Percentiles rank a stretch among this genome's conserved stretches.
Evolutionary conservation across 768 basidiomycete species (phyloP).

Genomic region (Phlebiopsis flavidoalba): DNA sequence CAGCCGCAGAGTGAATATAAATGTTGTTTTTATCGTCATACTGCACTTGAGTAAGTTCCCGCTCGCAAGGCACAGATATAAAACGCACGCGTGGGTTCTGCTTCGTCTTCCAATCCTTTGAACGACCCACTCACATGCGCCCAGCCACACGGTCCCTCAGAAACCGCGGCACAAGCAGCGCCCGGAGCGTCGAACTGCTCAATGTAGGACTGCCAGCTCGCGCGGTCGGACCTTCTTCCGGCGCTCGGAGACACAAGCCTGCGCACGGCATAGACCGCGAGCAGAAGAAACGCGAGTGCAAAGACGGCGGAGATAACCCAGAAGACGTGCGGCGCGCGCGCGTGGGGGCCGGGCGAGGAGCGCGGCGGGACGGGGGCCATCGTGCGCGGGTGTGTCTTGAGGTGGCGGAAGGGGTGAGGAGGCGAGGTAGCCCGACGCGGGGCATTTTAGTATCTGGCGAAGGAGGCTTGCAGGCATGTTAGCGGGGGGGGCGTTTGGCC

Average conservation of each 20-base stretch:
- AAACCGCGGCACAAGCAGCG: too few relatives aligned
- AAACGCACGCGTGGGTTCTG: too few relatives aligned
- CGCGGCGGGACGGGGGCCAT: background rate
- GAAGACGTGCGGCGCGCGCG: background rate
- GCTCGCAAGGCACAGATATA: too few relatives aligned
- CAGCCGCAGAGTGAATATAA: too few relatives aligned
- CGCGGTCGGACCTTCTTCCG: background rate
- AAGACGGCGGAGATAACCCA: background rate
- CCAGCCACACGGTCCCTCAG: too few relatives aligned
- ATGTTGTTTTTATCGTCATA: too few relatives aligned
- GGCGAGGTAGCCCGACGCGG: background rate
- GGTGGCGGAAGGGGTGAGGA: background rate
- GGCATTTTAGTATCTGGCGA: too few relatives aligned
- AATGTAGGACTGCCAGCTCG: background rate
- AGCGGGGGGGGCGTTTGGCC: background rate
- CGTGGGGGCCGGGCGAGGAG: background rate
- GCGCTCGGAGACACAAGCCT: background rate
- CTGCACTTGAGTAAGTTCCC: too few relatives aligned
- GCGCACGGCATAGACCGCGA: background rate
- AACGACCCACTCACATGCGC: too few relatives aligned
- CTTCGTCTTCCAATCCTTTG: too few relatives aligned
- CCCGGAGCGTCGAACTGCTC: background rate
- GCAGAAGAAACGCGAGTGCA: background rate
- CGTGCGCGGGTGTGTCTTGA: background rate
- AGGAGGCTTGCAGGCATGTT: background rate